These are phyloP conservation scores for Solanum hybrid DNA, from an alignment of 305 asterid species.

Conservation along the genomic window DNA sequence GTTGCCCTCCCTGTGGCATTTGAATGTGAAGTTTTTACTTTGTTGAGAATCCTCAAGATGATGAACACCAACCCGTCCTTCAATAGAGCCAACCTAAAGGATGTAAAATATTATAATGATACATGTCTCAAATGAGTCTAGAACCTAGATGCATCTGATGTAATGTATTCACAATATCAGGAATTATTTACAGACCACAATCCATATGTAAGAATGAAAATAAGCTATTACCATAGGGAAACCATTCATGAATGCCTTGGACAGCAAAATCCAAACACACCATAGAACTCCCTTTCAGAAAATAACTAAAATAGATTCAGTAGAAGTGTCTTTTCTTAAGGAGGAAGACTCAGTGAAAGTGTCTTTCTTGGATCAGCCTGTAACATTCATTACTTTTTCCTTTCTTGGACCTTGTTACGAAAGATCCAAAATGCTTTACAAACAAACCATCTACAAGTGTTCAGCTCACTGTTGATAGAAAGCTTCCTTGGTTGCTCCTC, in stretches of 20 bases:
- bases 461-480: conserved; percentile 1
- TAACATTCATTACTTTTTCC: not conserved
- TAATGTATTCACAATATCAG: not conserved
- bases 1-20: conserved; percentile 87
- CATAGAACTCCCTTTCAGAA: not conserved
- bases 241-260: not conserved
- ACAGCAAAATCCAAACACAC: not conserved
- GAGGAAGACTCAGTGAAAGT: not conserved
- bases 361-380: not conserved
- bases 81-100: conserved; percentile 87
- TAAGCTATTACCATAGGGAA: not conserved
- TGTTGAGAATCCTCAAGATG: conserved; percentile 78
- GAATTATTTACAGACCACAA: not conserved
- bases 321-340: not conserved
- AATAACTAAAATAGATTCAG: not conserved
- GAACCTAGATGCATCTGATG: not conserved
- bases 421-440: not conserved
- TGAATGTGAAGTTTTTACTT: conserved; percentile 84
- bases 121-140: not conserved
- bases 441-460: not conserved
- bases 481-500: not conserved
- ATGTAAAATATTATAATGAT: not conserved
- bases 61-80: conserved; percentile 95
- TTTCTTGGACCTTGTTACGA: not conserved
- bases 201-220: not conserved